Conservation (phyloP, 495 filamentous ascomycete genomes). For the Hamigera avellanea region DNA sequence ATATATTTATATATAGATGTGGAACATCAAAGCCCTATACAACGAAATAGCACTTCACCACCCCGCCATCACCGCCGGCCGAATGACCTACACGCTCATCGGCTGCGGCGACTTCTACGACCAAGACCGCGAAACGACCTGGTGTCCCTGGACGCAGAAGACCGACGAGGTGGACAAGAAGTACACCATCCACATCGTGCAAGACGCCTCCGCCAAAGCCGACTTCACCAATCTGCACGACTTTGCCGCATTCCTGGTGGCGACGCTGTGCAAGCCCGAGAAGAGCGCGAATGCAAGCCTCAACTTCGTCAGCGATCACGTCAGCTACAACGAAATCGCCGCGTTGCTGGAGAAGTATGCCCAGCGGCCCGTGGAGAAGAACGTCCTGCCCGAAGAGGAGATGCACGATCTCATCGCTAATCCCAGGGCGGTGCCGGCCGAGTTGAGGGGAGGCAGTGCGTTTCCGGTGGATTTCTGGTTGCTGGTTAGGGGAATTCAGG, state of each 20-base stretch:
- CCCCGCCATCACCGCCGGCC: conserved; percentile 2
- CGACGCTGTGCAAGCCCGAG: conserved; percentile 2
- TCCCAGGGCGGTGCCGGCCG: conserved; percentile 1
- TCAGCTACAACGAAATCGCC: conserved; percentile 7
- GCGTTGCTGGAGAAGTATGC: conserved; percentile 5
- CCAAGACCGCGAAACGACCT: conserved; percentile 2
- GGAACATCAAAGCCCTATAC: conserved; percentile 1
- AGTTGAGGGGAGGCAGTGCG: conserved; percentile 1
- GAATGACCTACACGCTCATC: conserved; percentile 9
- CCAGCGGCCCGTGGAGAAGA: not conserved
- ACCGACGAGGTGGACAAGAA: not conserved
- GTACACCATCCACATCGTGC: conserved; percentile 5
- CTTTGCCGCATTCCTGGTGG: conserved; percentile 3
- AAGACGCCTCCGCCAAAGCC: conserved; percentile 1
- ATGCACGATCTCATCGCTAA: conserved; percentile 3
- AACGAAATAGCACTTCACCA: conserved; percentile 3
- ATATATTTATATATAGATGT: not conserved
- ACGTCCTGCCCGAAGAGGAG: not conserved
- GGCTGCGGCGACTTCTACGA: conserved; percentile 11
- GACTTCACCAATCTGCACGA: conserved; percentile 6
- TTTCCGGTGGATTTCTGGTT: conserved; percentile 11
- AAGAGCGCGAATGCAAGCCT: conserved; percentile 4
- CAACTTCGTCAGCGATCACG: conserved; percentile 7
- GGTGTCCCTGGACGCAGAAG: conserved; percentile 5
- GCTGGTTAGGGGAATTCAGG: conserved; percentile 8